A percentile compares a stretch with the other conserved stretches of the same genome.
Evolutionary conservation across 306 rosid species (phyloP).

Genomic region (Quillaja saponaria): DNA sequence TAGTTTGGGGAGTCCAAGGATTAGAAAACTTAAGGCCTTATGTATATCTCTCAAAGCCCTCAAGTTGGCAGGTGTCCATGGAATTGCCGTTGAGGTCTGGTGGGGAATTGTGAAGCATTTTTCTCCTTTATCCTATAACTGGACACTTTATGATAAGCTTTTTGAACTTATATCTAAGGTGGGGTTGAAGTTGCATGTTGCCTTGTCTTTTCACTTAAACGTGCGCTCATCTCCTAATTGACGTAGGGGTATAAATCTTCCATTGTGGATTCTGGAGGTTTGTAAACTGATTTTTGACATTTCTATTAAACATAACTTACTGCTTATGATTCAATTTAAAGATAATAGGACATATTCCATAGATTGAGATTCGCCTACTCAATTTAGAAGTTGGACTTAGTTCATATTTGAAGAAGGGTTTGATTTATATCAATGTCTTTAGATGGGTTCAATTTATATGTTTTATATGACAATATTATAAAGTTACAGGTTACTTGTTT

Average conservation of each 20-base stretch:
- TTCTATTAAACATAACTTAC: too few species aligned
- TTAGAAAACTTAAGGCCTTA: constrained; percentile 37
- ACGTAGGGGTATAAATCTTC: constrained; percentile 40
- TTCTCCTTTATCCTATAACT: constrained; percentile 37
- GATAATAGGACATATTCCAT: background rate
- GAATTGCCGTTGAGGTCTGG: constrained; percentile 50
- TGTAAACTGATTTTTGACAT: too few species aligned
- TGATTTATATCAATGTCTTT: too few species aligned
- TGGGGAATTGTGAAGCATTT: constrained; percentile 44
- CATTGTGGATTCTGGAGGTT: constrained; percentile 24
- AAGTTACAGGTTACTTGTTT: too few species aligned
- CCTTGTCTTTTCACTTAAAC: constrained; percentile 45
- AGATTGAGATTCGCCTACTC: too few species aligned
- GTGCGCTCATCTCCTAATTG: constrained; percentile 21
- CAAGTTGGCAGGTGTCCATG: constrained; percentile 47
- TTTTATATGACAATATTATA: too few species aligned
- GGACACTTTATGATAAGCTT: constrained; percentile 39
- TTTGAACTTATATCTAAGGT: constrained; percentile 4
- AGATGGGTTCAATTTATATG: too few species aligned
- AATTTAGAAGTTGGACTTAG: too few species aligned
- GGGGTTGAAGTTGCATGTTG: background rate
- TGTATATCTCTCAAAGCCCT: constrained; percentile 41
- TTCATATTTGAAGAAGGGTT: too few species aligned
- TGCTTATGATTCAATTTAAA: too few species aligned
- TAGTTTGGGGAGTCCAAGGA: constrained; percentile 25